These are phyloP conservation scores for Citrus australasica DNA, from an alignment of 345 rosid species.

Conservation along the genomic window DNA sequence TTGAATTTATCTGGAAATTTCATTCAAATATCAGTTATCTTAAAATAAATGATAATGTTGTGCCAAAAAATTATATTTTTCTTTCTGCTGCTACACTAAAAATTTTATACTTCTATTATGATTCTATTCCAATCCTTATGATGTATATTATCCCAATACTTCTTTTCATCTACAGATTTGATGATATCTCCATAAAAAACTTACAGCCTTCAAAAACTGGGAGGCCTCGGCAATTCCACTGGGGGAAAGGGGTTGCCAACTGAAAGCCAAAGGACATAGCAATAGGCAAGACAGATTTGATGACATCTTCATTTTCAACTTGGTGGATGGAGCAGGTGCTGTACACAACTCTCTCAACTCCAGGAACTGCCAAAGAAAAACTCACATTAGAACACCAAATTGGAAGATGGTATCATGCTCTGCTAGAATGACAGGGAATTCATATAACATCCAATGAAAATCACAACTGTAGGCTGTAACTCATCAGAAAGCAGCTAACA, in stretches of 20 bases:
- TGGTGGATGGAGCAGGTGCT: slow-evolving; percentile 92
- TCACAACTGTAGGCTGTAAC: neutral
- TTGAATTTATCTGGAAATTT: neutral
- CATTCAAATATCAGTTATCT: neutral
- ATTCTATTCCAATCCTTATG: neutral
- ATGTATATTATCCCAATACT: neutral
- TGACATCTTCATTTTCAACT: slow-evolving; percentile 83
- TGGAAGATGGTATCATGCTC: neutral
- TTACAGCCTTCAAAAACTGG: slow-evolving; percentile 72
- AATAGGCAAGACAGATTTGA: slow-evolving; percentile 54
- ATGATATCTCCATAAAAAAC: slow-evolving; percentile 7
- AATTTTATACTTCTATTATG: neutral
- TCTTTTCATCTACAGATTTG: neutral
- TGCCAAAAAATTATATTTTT: neutral
- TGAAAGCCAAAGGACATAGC: slow-evolving; percentile 55
- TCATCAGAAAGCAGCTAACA: neutral
- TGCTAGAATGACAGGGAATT: neutral
- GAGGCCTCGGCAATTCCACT: slow-evolving; percentile 74
- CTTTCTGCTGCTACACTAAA: neutral
- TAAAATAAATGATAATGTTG: neutral
- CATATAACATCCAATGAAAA: neutral
- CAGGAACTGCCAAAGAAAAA: slow-evolving; percentile 42
- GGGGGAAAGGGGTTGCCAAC: slow-evolving; percentile 66
- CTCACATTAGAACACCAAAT: neutral
- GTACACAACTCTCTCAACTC: slow-evolving; percentile 67